A percentile compares a stretch with the other conserved stretches of the same genome.
Evolutionary conservation across 768 basidiomycete species (phyloP).

Genomic region (Jaapia argillacea): DNA sequence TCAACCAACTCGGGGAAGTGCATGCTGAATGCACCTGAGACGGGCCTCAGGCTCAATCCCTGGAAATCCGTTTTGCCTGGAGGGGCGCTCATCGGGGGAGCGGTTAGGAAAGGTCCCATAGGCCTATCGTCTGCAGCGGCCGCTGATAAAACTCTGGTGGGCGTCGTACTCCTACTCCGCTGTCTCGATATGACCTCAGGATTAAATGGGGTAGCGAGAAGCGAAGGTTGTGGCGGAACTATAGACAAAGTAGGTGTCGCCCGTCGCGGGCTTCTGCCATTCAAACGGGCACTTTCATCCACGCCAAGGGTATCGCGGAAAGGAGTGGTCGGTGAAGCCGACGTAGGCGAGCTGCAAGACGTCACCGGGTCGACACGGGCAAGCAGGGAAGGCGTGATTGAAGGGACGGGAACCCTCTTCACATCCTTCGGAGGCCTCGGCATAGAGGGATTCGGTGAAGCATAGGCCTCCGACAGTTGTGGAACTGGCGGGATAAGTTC

Average conservation of each 20-base stretch:
- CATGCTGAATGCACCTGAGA: conserved; percentile 67
- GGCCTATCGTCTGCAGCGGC: background rate
- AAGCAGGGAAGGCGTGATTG: conserved; percentile 12
- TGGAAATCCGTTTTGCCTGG: conserved; percentile 54
- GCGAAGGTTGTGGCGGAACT: background rate
- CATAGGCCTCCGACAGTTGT: conserved; percentile 25
- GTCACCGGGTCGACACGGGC: background rate
- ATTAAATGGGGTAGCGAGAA: background rate
- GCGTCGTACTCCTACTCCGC: background rate
- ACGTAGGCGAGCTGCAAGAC: background rate
- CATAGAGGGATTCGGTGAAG: conserved; percentile 8
- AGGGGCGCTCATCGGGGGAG: conserved; percentile 52
- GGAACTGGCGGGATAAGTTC: conserved; percentile 49
- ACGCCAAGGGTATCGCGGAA: too few relatives aligned
- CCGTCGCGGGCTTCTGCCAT: background rate
- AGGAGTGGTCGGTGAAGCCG: background rate
- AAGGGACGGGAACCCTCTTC: conserved; percentile 16
- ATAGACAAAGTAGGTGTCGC: background rate
- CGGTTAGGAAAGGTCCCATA: conserved; percentile 1
- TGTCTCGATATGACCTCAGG: background rate
- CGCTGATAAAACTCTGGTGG: background rate
- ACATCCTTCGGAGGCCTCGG: conserved; percentile 6
- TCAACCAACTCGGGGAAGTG: conserved; percentile 44
- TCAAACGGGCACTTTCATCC: too few relatives aligned
- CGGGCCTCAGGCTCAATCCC: conserved; percentile 58